Evolutionary conservation across 148 eudicot species (phyloP).

Genomic region (Chenopodium album): DNA sequence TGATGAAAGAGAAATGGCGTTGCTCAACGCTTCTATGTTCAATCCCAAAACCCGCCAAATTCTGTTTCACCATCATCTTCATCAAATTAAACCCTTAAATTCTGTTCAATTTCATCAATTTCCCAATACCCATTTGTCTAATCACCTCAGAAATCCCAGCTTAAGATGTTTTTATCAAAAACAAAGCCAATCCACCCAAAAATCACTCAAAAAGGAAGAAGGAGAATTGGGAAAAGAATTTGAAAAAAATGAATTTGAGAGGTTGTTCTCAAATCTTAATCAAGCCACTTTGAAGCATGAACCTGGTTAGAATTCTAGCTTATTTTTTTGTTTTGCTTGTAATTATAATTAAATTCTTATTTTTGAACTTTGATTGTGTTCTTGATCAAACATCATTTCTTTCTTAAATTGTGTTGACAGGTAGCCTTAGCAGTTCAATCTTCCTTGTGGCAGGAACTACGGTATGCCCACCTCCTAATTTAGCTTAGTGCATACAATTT

Average conservation of each 20-base stretch:
- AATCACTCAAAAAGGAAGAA: slow-evolving; percentile 21
- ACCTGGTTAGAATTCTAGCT: slow-evolving; percentile 46
- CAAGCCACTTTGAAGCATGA: slow-evolving; percentile 70
- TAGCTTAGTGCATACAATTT: not conserved
- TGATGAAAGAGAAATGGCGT: slow-evolving; percentile 19
- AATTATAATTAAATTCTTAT: not conserved
- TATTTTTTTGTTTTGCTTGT: not conserved
- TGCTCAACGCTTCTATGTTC: not conserved
- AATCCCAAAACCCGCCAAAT: slow-evolving; percentile 12
- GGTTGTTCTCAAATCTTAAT: slow-evolving; percentile 84
- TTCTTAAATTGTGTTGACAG: slow-evolving; percentile 36
- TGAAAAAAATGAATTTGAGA: slow-evolving; percentile 45
- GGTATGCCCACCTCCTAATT: slow-evolving; percentile 29
- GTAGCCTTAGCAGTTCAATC: slow-evolving; percentile 72
- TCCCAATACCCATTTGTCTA: slow-evolving; percentile 11
- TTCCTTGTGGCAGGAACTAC: slow-evolving; percentile 94
- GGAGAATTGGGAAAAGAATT: slow-evolving; percentile 9
- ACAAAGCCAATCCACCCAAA: slow-evolving; percentile 31
- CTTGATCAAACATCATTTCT: not conserved
- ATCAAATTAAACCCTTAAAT: slow-evolving; percentile 7
- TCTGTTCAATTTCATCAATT: not conserved
- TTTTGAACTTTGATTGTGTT: not conserved
- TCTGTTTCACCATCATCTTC: not conserved
- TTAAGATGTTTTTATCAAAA: slow-evolving; percentile 41
- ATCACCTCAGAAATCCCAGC: slow-evolving; percentile 19